A percentile compares a stretch with the other conserved stretches of the same genome.
Evolutionary conservation across 495 filamentous ascomycete genomes (phyloP).

Genomic region (Aspergillus asperescens): DNA sequence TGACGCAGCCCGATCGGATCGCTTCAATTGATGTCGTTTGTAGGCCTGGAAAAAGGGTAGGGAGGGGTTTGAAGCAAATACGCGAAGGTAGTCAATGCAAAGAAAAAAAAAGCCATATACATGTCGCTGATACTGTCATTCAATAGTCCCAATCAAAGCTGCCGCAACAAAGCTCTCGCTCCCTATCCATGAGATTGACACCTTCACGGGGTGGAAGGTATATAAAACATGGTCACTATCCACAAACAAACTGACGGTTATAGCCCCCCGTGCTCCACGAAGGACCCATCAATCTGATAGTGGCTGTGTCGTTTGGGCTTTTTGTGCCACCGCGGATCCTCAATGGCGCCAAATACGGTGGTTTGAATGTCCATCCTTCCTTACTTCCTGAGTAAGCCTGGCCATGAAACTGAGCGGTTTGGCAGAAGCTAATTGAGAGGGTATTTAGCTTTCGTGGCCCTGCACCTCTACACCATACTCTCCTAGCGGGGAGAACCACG

Average conservation of each 20-base stretch:
- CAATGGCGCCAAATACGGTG: slow-evolving; percentile 65
- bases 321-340: slow-evolving; percentile 78
- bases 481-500: slow-evolving; percentile 50
- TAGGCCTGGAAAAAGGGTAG: slow-evolving; percentile 66
- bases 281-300: slow-evolving; percentile 67
- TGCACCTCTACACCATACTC: slow-evolving; percentile 75
- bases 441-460: slow-evolving; percentile 59
- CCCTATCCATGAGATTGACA: slow-evolving; percentile 67
- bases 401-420: not conserved
- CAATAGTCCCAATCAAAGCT: slow-evolving; percentile 66
- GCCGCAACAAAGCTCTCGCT: slow-evolving; percentile 58
- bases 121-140: slow-evolving; percentile 11
- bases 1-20: slow-evolving; percentile 52
- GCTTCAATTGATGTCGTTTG: slow-evolving; percentile 84
- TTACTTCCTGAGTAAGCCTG: slow-evolving; percentile 69
- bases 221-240: slow-evolving; percentile 2
- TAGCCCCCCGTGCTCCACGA: slow-evolving; percentile 53
- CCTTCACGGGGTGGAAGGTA: slow-evolving; percentile 78
- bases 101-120: slow-evolving; percentile 5
- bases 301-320: slow-evolving; percentile 94
- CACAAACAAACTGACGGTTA: slow-evolving; percentile 16
- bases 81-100: slow-evolving; percentile 51
- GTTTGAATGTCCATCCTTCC: slow-evolving; percentile 93
- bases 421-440: slow-evolving; percentile 4
- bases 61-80: slow-evolving; percentile 66